A percentile compares a stretch with the other conserved stretches of the same genome.
These are phyloP conservation scores for Aspergillus persii DNA, from an alignment of 2,329 filamentous ascomycete species.

Conservation along the genomic window DNA sequence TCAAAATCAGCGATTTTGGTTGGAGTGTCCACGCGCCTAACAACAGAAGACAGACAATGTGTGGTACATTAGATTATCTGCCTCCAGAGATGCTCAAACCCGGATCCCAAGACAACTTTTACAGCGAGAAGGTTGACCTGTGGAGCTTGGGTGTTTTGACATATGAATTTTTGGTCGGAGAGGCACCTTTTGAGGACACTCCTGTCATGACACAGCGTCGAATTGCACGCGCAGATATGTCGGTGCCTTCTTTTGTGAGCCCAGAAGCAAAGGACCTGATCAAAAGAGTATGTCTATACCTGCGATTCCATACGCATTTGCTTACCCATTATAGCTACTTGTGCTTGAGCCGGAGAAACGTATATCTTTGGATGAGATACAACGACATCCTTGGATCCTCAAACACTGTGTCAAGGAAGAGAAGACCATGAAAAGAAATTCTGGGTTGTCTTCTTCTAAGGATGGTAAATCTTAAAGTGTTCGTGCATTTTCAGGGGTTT, in stretches of 20 bases:
- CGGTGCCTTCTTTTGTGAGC: conserved; percentile 85
- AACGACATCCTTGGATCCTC: conserved; percentile 91
- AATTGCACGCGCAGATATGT: conserved; percentile 88
- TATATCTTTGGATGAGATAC: conserved; percentile 83
- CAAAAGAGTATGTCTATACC: conserved; percentile 63
- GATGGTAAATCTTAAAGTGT: conserved; percentile 30
- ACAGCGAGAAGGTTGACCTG: conserved; percentile 91
- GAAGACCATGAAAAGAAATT: conserved; percentile 43
- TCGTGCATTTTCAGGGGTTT: conserved; percentile 20
- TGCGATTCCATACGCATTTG: background rate
- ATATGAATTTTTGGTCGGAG: conserved; percentile 93
- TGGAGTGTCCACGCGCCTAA: conserved; percentile 98
- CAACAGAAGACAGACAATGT: conserved; percentile 90
- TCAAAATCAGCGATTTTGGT: conserved; percentile 97
- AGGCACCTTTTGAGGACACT: conserved; percentile 95
- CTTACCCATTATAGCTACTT: conserved; percentile 60
- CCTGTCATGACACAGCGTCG: conserved; percentile 90
- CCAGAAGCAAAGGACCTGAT: conserved; percentile 89
- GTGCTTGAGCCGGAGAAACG: conserved; percentile 93
- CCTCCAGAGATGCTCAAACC: conserved; percentile 96
- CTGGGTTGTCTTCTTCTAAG: conserved; percentile 35
- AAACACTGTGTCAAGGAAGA: conserved; percentile 76
- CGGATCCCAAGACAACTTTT: conserved; percentile 78
- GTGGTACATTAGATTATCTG: conserved; percentile 94
- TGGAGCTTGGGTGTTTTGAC: conserved; percentile 95